Conservation (phyloP, 345 rosid species). For the Moringa oleifera region DNA sequence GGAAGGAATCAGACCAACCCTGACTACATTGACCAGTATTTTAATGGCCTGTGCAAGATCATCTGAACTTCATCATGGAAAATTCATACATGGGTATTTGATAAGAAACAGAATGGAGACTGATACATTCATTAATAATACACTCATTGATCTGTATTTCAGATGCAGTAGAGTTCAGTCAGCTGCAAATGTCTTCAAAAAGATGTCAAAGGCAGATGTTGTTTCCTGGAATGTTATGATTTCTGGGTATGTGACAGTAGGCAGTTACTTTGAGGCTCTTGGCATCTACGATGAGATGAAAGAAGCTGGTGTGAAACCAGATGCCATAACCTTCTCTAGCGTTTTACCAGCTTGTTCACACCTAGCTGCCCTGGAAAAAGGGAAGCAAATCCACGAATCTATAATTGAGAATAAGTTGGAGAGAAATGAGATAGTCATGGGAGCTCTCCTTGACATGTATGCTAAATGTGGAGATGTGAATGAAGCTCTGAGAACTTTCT, state of each 20-base stretch:
- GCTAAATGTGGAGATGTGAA: slow-evolving; percentile 81
- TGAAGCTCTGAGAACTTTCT: slow-evolving; percentile 43
- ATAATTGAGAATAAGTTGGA: slow-evolving; percentile 30
- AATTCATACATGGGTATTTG: slow-evolving; percentile 47
- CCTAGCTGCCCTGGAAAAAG: slow-evolving; percentile 59
- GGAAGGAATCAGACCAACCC: slow-evolving; percentile 46
- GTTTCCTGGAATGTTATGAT: slow-evolving; percentile 67
- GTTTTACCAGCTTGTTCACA: slow-evolving; percentile 63
- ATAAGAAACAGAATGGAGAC: slow-evolving; percentile 31
- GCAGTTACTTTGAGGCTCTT: slow-evolving; percentile 48
- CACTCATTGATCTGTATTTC: slow-evolving; percentile 59
- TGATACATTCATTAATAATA: slow-evolving; percentile 33
- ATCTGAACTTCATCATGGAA: slow-evolving; percentile 45
- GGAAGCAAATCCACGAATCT: slow-evolving; percentile 50
- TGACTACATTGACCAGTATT: slow-evolving; percentile 52
- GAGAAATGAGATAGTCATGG: slow-evolving; percentile 46
- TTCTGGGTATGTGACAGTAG: slow-evolving; percentile 48
- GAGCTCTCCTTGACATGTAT: slow-evolving; percentile 78
- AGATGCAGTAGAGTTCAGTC: slow-evolving; percentile 44
- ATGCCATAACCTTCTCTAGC: slow-evolving; percentile 55
- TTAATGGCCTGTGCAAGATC: slow-evolving; percentile 59
- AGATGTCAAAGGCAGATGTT: slow-evolving; percentile 20
- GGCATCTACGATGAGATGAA: slow-evolving; percentile 38
- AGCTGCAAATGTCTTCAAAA: slow-evolving; percentile 48
- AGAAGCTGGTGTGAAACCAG: slow-evolving; percentile 39